phyloP scores from a whole-genome alignment of 2,329 filamentous ascomycete genomes.

The Phialophora verrucosa region DNA sequence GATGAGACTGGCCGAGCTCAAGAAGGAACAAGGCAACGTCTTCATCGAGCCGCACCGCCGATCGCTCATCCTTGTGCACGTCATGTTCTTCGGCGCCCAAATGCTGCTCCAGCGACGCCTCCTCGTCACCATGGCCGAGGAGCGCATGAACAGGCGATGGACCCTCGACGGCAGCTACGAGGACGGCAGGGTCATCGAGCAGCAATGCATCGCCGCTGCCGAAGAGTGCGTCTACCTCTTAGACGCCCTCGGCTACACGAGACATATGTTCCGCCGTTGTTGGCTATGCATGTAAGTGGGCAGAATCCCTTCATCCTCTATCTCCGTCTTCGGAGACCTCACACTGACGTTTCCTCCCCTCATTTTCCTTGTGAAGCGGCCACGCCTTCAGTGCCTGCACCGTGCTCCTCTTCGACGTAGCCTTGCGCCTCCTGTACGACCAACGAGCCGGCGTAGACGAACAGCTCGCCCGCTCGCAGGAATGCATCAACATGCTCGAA shows the following conservation, averaged over 20 bases:
- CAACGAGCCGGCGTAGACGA: slow-evolving; percentile 9
- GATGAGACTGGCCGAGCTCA: slow-evolving; percentile 17
- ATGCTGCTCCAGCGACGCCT: slow-evolving; percentile 22
- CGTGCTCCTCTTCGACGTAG: slow-evolving; percentile 21
- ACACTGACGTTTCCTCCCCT: background rate
- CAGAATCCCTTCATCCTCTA: background rate
- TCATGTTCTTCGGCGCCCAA: slow-evolving; percentile 19
- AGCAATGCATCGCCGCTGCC: slow-evolving; percentile 21
- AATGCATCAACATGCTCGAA: slow-evolving; percentile 24
- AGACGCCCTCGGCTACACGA: slow-evolving; percentile 16
- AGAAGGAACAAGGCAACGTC: background rate
- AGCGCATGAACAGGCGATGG: slow-evolving; percentile 22
- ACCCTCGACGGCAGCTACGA: slow-evolving; percentile 19
- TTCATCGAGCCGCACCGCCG: slow-evolving; percentile 16
- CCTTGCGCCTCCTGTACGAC: slow-evolving; percentile 17
- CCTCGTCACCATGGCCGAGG: slow-evolving; percentile 21
- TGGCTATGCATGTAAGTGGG: slow-evolving; percentile 27
- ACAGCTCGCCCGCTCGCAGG: slow-evolving; percentile 14
- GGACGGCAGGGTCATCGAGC: slow-evolving; percentile 13
- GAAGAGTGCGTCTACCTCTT: slow-evolving; percentile 14
- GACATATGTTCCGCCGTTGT: slow-evolving; percentile 16
- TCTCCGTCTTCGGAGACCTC: background rate
- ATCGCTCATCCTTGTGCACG: slow-evolving; percentile 20
- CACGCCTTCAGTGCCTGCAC: slow-evolving; percentile 26
- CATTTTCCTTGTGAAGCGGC: slow-evolving; percentile 3